phyloP scores from a whole-genome alignment of 2,329 filamentous ascomycete genomes.

The Aspergillus sp. region DNA sequence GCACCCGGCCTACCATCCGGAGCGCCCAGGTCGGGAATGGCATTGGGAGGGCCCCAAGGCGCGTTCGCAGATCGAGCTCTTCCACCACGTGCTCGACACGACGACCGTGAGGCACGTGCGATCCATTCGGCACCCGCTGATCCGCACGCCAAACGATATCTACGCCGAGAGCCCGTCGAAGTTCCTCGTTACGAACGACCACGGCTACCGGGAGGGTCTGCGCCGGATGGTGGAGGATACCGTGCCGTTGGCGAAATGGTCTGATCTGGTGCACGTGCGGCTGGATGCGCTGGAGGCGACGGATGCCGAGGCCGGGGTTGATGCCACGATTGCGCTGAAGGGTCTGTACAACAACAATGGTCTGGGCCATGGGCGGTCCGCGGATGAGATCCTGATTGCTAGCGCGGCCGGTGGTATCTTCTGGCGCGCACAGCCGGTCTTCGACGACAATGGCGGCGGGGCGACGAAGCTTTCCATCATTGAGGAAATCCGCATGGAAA shows the following conservation, averaged over 20 bases:
- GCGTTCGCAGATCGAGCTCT: slow-evolving; percentile 51
- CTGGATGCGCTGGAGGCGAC: slow-evolving; percentile 19
- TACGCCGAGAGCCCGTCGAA: slow-evolving; percentile 40
- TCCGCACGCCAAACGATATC: slow-evolving; percentile 54
- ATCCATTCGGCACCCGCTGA: slow-evolving; percentile 45
- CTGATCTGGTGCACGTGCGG: slow-evolving; percentile 42
- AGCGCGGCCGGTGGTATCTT: slow-evolving; percentile 42
- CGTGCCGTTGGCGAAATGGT: slow-evolving; percentile 39
- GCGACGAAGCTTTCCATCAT: slow-evolving; percentile 30
- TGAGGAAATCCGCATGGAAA: slow-evolving; percentile 39
- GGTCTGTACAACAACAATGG: slow-evolving; percentile 51
- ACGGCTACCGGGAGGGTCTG: slow-evolving; percentile 44
- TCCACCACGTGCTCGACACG: slow-evolving; percentile 45
- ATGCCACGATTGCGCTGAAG: slow-evolving; percentile 37
- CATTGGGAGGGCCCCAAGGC: slow-evolving; percentile 29
- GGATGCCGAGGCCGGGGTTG: slow-evolving; percentile 29
- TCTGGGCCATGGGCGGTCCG: slow-evolving; percentile 41
- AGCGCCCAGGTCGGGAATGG: slow-evolving; percentile 4
- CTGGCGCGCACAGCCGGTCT: slow-evolving; percentile 28
- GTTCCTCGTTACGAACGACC: slow-evolving; percentile 55
- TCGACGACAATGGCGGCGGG: slow-evolving; percentile 18
- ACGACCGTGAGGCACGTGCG: slow-evolving; percentile 41
- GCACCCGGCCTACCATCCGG: slow-evolving; percentile 34
- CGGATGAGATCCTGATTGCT: slow-evolving; percentile 25
- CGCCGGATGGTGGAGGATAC: slow-evolving; percentile 44